A percentile compares a stretch with the other conserved stretches of the same genome.
phyloP scores from a whole-genome alignment of 1,284 basidiomycete genomes.

The Butyriboletus appendiculatus region DNA sequence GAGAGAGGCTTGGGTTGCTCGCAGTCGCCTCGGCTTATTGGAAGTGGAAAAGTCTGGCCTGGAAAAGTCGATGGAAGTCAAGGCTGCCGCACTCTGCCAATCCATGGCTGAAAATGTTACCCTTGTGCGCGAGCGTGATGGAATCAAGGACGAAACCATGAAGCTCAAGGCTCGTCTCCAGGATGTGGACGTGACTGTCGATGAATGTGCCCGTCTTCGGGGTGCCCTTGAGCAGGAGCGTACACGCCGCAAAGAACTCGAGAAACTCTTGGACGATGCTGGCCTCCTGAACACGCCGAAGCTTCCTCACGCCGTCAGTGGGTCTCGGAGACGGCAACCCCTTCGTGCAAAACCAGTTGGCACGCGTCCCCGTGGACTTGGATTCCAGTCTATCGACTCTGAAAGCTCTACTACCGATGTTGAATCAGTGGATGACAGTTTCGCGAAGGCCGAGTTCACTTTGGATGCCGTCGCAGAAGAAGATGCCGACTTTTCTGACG shows the following conservation, averaged over 20 bases:
- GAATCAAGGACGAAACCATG: constrained; percentile 37
- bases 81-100: constrained; percentile 36
- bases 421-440: constrained; percentile 51
- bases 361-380: constrained; percentile 43
- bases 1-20: constrained; percentile 73
- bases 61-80: constrained; percentile 48
- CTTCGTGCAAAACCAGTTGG: constrained; percentile 18
- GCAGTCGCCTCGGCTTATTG: constrained; percentile 60
- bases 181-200: constrained; percentile 32
- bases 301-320: constrained; percentile 14
- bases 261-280: constrained; percentile 45
- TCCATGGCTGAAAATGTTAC: constrained; percentile 36
- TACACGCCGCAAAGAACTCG: constrained; percentile 40
- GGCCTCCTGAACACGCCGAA: constrained; percentile 34
- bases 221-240: constrained; percentile 41
- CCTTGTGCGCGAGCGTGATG: constrained; percentile 35
- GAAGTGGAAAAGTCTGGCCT: constrained; percentile 63
- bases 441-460: constrained; percentile 41
- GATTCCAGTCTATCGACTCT: constrained; percentile 65
- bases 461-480: constrained; percentile 60
- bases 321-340: constrained; percentile 12
- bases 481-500: constrained; percentile 48
- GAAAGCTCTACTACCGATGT: constrained; percentile 63
- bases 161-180: constrained; percentile 36
- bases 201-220: constrained; percentile 38